Base-by-base conservation (phyloP, 139 green algal genomes). In the Chlamydomonas sp. region DNA sequence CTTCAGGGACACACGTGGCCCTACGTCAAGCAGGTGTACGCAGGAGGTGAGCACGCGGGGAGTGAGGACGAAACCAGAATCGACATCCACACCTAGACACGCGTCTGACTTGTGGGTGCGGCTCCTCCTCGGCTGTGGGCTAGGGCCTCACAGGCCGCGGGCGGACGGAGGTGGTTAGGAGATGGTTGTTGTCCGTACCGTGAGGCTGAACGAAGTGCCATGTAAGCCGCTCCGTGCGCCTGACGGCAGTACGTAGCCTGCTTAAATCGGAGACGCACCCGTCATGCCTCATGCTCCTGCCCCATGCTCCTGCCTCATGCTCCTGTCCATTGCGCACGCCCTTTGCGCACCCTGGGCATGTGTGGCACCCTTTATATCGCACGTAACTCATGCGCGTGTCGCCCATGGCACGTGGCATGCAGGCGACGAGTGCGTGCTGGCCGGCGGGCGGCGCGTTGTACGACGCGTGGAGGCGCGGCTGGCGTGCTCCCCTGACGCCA, bases 401-500 rank as follows among this genome's bases (percentile, higher is more conserved):
- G 0, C 0, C 63, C 6, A 69, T 14, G 8, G 7, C 85, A 7
- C 59, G 6, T 49, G 31, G 31, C 82, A 8, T 86, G 63, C 83
- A 91, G 86, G 87, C 4, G 78, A 93, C n/a, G 79, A 88, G 80
- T 93, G 91, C 20, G 79, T 91, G 17, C 63, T 92, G 67, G 84
- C 10, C 1, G 79, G 86, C 12, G 77, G 83, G 1, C 83, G 83
- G 31, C 79, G 83, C 3, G 83, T 74, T 16, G 78, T 90, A 16
- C 80, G 89, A 3, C 80, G 71, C 1, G 67, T 73, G 72, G 90
- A 95, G 86, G 86, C 90, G 66, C 88, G 93, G 5, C 66, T 90
- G 0, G 90, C 93, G 1, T 95, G 93, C 87, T 95, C 93, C 2
- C 91, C 91, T 0, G 85, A 94, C 59, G 49, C 8, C 1, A 60